Evolutionary conservation across 345 rosid genomes (phyloP), one percentile per base, ranked within the genome.

Genomic region (Moricandia arvensis): DNA sequence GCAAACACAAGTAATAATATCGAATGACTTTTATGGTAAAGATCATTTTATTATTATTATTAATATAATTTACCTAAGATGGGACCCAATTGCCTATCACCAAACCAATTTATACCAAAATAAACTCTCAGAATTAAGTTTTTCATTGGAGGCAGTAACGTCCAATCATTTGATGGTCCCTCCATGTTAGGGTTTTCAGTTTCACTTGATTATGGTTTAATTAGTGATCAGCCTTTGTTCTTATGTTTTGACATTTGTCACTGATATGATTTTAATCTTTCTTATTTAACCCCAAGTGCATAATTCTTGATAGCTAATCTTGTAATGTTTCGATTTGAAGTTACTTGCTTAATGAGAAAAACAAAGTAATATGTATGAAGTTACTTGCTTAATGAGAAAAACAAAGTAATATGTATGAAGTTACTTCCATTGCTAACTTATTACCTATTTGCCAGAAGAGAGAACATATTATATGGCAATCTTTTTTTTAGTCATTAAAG

Each of bases 1-100:
- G 89, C 84, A 84, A 87, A 87, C 89, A 84, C 69, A 30, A 30
- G 84, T 72, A 69, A 85, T 85, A 71, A 87, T 85, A 59, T 60
- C 86, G 66, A 78, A 74, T 73, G 86, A 83, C 86, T 84, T 84
- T 84, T 69, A 82, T 72, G 82, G 80, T 85, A 76, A 51, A 51
- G 51, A 13, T 45, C 79, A 61, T 70, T 29, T 45, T 45, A 29
- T 54, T 53, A 3, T 53, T 57, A 6, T 2, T 57, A 37, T 37
- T 59, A 59, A 11, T 7, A 55, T 38, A 38, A 71, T 72, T 59
- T 66, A 59, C 66, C 35, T 69, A 63, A 70, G 53, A 81, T 21
- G 72, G 86, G 90, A 3, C 85, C 88, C 71, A 59, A 4, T 21
- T 73, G 59, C 66, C 72, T 17, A 72, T 71, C 54, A 64, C 45